Conservation (phyloP, 768 basidiomycete species). For the Trametes meyenii region DNA sequence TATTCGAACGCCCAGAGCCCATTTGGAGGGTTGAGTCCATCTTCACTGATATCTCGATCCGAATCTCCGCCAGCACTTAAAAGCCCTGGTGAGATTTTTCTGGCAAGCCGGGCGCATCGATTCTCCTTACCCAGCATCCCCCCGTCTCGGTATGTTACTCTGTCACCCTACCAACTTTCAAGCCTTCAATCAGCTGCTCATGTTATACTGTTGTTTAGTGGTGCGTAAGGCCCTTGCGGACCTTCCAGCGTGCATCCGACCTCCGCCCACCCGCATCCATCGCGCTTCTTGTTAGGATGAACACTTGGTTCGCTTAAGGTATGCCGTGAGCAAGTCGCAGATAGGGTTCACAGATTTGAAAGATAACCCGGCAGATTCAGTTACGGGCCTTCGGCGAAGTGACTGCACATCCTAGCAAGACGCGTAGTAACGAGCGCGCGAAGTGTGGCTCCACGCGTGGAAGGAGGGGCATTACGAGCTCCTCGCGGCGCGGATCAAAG, state of each 20-base stretch:
- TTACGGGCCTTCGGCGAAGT: conserved; percentile 48
- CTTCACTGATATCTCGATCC: conserved; percentile 25
- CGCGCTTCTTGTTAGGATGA: conserved; percentile 72
- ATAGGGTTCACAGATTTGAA: conserved; percentile 27
- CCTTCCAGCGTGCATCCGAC: conserved; percentile 56
- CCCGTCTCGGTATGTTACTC: conserved; percentile 20
- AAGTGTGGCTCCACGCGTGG: conserved; percentile 70
- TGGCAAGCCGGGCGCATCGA: conserved; percentile 16
- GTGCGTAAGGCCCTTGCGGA: conserved; percentile 28
- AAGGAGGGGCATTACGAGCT: conserved; percentile 43
- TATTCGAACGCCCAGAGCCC: conserved; percentile 1
- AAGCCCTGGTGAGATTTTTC: conserved; percentile 13
- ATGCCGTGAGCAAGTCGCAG: conserved; percentile 15
- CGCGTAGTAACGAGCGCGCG: conserved; percentile 74
- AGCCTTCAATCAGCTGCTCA: neutral
- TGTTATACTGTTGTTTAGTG: conserved; percentile 6
- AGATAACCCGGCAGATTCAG: conserved; percentile 20
- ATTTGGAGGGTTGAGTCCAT: conserved; percentile 5
- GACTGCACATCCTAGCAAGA: conserved; percentile 68
- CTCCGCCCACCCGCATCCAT: conserved; percentile 63
- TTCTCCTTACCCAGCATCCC: conserved; percentile 22
- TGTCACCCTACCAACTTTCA: conserved; percentile 12
- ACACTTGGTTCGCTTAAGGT: conserved; percentile 60
- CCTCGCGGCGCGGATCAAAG: neutral
- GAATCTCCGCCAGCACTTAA: conserved; percentile 27